These are phyloP conservation scores for Trichoderma reesei DNA, from an alignment of 495 filamentous ascomycete species.

Conservation along the genomic window DNA sequence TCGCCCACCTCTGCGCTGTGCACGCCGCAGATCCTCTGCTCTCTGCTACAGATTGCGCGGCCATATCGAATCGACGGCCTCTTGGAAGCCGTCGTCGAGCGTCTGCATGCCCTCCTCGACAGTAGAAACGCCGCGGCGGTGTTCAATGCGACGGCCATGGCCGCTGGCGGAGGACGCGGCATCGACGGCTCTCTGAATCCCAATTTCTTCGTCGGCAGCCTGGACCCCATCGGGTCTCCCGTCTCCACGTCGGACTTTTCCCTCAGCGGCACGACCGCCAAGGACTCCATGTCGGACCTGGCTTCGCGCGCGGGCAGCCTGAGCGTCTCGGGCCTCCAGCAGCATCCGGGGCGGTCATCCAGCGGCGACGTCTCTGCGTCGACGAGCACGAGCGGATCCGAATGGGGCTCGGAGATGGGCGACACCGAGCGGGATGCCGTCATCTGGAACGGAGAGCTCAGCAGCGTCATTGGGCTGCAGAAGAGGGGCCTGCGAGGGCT, in stretches of 20 bases:
- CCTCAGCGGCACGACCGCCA: conserved; percentile 21
- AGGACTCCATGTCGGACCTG: conserved; percentile 18
- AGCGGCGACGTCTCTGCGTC: conserved; percentile 42
- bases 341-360: conserved; percentile 18
- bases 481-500: conserved; percentile 84
- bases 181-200: conserved; percentile 43
- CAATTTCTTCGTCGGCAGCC: conserved; percentile 30
- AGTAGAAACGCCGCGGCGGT: conserved; percentile 90
- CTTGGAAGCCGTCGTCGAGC: conserved; percentile 81
- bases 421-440: conserved; percentile 35
- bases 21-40: conserved; percentile 92
- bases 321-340: conserved; percentile 31
- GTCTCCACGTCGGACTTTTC: conserved; percentile 19
- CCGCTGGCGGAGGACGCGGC: conserved; percentile 80
- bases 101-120: conserved; percentile 83
- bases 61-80: conserved; percentile 90
- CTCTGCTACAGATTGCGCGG: conserved; percentile 82
- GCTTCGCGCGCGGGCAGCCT: conserved; percentile 20
- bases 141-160: conserved; percentile 98
- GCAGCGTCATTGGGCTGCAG: conserved; percentile 91
- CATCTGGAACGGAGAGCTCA: conserved; percentile 75
- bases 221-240: conserved; percentile 9
- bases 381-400: conserved; percentile 36
- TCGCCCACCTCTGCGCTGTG: conserved; percentile 65
- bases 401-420: conserved; percentile 38